Conservation (phyloP, 441 rosid species). For the Pelargonium fulgidum region DNA sequence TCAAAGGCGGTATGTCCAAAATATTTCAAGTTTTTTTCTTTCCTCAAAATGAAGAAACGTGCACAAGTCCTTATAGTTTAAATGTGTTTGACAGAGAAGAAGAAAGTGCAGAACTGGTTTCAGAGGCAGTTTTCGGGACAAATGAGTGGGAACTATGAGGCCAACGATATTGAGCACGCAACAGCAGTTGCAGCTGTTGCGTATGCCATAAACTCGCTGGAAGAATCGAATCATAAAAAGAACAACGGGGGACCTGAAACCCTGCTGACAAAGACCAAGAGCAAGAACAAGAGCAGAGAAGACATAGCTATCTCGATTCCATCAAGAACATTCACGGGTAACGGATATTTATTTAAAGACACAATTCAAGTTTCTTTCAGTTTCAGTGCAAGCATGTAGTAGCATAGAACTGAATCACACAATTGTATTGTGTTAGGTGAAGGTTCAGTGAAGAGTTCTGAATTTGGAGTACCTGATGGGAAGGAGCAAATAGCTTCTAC, state of each 20-base stretch:
- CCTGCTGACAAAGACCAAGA: conserved; percentile 9
- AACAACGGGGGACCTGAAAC: conserved; percentile 16
- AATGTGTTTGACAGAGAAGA: conserved; percentile 42
- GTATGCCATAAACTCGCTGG: conserved; percentile 35
- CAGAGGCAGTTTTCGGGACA: conserved; percentile 43
- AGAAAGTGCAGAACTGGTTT: conserved; percentile 50
- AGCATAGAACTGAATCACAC: not conserved
- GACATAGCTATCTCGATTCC: conserved; percentile 12
- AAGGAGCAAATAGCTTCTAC: conserved; percentile 20
- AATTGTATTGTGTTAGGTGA: conserved; percentile 26
- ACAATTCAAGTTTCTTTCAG: not conserved
- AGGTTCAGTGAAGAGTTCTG: conserved; percentile 21
- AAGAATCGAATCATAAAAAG: conserved; percentile 26
- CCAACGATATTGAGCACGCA: conserved; percentile 36
- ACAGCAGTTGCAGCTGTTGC: conserved; percentile 77
- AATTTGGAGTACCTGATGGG: conserved; percentile 20
- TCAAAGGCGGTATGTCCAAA: conserved; percentile 43
- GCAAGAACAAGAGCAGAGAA: conserved; percentile 33
- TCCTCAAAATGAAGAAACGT: no score
- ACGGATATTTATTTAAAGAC: not conserved
- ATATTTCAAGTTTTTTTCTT: not conserved
- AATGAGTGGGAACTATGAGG: conserved; percentile 36
- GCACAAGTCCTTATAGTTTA: no score
- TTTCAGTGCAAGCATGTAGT: not conserved
- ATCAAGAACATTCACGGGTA: not conserved